Evolutionary conservation across 371 early-diverging fungal species (phyloP).

Genomic region (Mucor mucedo): DNA sequence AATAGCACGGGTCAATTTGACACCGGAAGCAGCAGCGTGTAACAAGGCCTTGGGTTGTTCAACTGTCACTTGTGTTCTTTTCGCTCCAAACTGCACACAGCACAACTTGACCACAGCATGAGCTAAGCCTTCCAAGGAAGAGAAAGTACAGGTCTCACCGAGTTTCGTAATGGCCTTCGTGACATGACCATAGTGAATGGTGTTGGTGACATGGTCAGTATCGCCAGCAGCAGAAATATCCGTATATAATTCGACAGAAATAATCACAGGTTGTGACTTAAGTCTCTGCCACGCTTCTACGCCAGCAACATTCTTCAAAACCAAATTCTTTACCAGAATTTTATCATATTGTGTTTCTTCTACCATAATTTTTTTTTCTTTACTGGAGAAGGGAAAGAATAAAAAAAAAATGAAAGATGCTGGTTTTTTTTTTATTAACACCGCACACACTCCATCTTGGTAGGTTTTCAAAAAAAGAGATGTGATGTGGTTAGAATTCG

Average conservation of each 20-base stretch:
- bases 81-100: constrained; percentile 62
- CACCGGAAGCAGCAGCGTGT: constrained; percentile 88
- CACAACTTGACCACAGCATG: constrained; percentile 68
- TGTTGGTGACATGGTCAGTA: constrained; percentile 74
- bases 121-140: constrained; percentile 77
- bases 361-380: background rate
- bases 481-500: background rate
- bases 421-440: background rate
- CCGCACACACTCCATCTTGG: no score
- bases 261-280: constrained; percentile 85
- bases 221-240: constrained; percentile 80
- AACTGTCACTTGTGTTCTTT: constrained; percentile 73
- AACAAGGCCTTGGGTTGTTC: constrained; percentile 92
- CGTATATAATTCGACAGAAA: constrained; percentile 76
- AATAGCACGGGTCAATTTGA: constrained; percentile 80
- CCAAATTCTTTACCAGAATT: constrained; percentile 81
- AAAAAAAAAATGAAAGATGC: constrained; percentile 8
- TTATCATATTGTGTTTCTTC: constrained; percentile 61
- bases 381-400: background rate
- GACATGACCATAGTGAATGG: constrained; percentile 86
- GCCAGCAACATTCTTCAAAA: constrained; percentile 86
- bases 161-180: constrained; percentile 78
- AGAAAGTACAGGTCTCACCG: constrained; percentile 72
- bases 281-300: constrained; percentile 93
- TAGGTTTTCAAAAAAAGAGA: background rate